Evolutionary conservation across 1,284 basidiomycete species (phyloP).

Genomic region (Ustilago loliicola): DNA sequence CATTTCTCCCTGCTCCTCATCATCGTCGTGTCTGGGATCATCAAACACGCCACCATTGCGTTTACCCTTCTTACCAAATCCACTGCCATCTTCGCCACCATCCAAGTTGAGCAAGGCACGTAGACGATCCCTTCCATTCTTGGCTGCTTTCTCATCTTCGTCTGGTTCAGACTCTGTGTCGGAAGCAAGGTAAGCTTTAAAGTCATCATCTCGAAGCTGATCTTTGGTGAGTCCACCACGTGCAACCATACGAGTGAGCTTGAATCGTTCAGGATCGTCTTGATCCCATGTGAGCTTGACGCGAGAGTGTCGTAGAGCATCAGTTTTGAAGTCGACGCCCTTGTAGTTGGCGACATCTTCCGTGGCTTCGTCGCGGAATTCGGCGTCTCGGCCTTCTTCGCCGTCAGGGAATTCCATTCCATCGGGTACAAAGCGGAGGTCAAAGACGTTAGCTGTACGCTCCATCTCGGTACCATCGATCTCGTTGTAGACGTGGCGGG

Average conservation of each 20-base stretch:
- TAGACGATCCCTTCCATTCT: conserved; percentile 47
- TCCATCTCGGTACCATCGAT: conserved; percentile 96
- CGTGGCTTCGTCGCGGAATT: conserved; percentile 76
- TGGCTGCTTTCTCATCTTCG: conserved; percentile 41
- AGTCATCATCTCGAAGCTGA: conserved; percentile 66
- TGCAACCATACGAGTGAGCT: conserved; percentile 73
- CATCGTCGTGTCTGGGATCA: conserved; percentile 50
- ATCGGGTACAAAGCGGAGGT: conserved; percentile 78
- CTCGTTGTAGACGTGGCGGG: conserved; percentile 85
- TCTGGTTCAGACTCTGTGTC: conserved; percentile 58
- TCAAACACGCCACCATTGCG: conserved; percentile 53
- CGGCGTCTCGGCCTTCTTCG: conserved; percentile 82
- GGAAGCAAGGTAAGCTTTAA: conserved; percentile 68
- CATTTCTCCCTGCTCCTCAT: conserved; percentile 56
- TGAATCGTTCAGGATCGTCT: conserved; percentile 89
- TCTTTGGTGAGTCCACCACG: conserved; percentile 49
- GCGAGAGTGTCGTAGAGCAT: conserved; percentile 95
- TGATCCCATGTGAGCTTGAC: conserved; percentile 99
- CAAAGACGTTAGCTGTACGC: conserved; percentile 94
- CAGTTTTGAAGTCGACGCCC: conserved; percentile 91
- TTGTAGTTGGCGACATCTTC: conserved; percentile 78
- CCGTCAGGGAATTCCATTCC: conserved; percentile 84
- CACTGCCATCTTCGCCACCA: conserved; percentile 30
- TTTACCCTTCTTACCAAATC: conserved; percentile 41
- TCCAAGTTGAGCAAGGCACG: conserved; percentile 62